Percentiles rank a stretch among this genome's conserved stretches.
Conservation (phyloP, 1,284 basidiomycete genomes). For the Sporisorium iseilematis-ciliati region DNA sequence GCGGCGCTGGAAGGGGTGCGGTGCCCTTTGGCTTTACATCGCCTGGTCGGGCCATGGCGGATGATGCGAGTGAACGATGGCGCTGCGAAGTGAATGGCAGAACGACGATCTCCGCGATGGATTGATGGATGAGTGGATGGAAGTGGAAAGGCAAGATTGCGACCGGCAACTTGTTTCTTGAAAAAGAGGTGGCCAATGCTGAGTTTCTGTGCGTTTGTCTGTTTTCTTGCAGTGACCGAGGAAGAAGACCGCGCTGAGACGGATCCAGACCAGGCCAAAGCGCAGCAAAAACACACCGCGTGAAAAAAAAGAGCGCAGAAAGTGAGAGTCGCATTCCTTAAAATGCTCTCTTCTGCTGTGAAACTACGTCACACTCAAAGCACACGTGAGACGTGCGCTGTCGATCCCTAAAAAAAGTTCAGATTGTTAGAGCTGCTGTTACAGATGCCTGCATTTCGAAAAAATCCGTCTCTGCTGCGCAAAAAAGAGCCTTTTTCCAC, state of each 20-base stretch:
- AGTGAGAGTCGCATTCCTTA: background rate
- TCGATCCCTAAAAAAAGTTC: no score
- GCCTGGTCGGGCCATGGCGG: no score
- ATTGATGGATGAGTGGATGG: constrained; percentile 20
- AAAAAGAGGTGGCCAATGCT: constrained; percentile 22
- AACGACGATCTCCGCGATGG: background rate
- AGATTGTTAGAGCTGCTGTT: no score
- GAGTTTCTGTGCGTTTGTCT: constrained; percentile 8
- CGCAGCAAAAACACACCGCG: background rate
- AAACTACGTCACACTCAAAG: no score
- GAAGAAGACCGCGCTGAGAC: background rate
- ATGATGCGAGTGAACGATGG: background rate
- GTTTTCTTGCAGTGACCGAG: background rate
- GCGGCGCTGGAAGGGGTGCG: no score
- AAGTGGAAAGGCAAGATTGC: background rate
- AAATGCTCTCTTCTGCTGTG: no score
- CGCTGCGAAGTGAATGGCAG: background rate
- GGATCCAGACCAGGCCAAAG: background rate
- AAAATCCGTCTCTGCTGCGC: no score
- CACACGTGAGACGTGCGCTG: no score
- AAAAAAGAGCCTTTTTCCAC: no score
- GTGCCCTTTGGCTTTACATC: no score
- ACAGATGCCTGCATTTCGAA: no score
- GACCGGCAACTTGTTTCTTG: background rate
- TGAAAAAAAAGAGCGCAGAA: background rate